Conservation (phyloP, 768 basidiomycete genomes). For the Cubamyces lactineus region DNA sequence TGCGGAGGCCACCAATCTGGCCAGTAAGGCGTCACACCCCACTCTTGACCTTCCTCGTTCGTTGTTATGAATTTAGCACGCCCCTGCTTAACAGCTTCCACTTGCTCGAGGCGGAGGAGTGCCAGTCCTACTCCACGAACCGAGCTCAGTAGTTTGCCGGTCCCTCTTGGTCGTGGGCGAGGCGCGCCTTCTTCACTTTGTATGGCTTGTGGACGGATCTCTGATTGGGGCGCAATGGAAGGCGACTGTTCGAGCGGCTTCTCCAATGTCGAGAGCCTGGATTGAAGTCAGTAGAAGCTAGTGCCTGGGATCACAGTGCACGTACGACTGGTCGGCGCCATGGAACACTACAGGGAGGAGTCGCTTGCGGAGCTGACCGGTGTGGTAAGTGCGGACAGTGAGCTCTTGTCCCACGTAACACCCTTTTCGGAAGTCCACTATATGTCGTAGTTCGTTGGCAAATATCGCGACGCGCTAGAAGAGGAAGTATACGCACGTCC, state of each 20-base stretch:
- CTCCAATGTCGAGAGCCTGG: not conserved
- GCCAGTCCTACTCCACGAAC: constrained; percentile 69
- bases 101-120: constrained; percentile 78
- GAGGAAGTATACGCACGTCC: constrained; percentile 59
- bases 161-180: constrained; percentile 53
- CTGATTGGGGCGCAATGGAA: constrained; percentile 25
- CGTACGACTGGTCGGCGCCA: constrained; percentile 37
- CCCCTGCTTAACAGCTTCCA: constrained; percentile 55
- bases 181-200: constrained; percentile 29
- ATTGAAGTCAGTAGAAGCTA: not conserved
- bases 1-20: constrained; percentile 59
- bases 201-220: constrained; percentile 36
- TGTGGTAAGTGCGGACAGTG: constrained; percentile 95
- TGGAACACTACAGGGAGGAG: constrained; percentile 79
- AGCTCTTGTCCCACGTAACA: constrained; percentile 98
- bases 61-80: constrained; percentile 44
- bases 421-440: constrained; percentile 96
- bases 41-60: constrained; percentile 35
- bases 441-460: not conserved
- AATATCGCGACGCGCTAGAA: not conserved
- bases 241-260: not conserved
- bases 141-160: constrained; percentile 74
- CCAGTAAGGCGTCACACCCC: constrained; percentile 50
- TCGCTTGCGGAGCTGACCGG: constrained; percentile 87
- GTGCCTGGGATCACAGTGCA: not conserved